Conservation (phyloP, 2,329 filamentous ascomycete genomes). For the Pseudocercospora eumusae region DNA sequence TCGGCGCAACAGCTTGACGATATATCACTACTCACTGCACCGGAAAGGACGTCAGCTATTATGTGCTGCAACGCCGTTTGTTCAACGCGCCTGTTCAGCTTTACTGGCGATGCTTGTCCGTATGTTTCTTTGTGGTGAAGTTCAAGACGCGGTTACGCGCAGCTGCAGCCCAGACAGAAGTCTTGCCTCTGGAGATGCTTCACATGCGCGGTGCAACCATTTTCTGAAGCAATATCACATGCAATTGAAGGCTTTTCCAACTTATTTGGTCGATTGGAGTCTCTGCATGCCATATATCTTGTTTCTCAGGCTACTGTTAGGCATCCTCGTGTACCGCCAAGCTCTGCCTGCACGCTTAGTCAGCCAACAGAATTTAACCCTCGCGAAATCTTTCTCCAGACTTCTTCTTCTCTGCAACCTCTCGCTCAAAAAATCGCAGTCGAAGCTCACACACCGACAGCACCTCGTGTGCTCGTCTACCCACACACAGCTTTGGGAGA, state of each 20-base stretch:
- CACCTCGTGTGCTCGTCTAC: constrained; percentile 44
- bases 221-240: neutral
- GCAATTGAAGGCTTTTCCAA: neutral
- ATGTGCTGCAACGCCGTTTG: neutral
- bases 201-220: neutral
- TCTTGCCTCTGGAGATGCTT: neutral
- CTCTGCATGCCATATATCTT: neutral
- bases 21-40: neutral
- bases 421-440: constrained; percentile 99
- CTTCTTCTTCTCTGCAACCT: constrained; percentile 62
- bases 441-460: constrained; percentile 92
- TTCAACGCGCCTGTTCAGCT: neutral
- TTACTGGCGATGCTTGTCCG: neutral
- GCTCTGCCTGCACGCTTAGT: neutral
- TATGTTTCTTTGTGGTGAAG: neutral
- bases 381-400: constrained; percentile 20
- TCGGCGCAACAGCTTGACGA: neutral
- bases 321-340: constrained; percentile 2
- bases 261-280: neutral
- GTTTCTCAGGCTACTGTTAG: neutral
- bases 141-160: neutral
- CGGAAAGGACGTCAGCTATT: neutral
- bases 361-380: constrained; percentile 50
- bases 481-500: constrained; percentile 86
- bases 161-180: neutral